Percentiles rank a stretch among this genome's conserved stretches.
Conservation (phyloP, 371 early-diverging fungal genomes). For the Gilbertella persicaria region DNA sequence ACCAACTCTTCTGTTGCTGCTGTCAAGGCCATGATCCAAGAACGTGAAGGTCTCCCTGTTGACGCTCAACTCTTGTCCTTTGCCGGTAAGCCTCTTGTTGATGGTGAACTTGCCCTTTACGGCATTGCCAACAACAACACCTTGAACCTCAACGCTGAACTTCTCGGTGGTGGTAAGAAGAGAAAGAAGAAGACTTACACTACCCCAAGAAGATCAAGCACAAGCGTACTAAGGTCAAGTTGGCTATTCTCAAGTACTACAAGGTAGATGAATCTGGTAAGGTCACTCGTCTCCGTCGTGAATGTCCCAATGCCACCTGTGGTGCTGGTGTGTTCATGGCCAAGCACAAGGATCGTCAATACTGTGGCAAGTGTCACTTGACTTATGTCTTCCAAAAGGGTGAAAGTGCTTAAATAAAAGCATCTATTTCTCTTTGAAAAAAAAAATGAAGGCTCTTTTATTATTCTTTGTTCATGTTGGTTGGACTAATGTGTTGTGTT, state of each 20-base stretch:
- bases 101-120: slow-evolving; percentile 72
- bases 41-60: slow-evolving; percentile 91
- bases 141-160: slow-evolving; percentile 73
- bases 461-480: slow-evolving; percentile 26
- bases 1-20: slow-evolving; percentile 73
- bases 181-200: slow-evolving; percentile 98
- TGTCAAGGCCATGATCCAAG: slow-evolving; percentile 89
- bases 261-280: slow-evolving; percentile 95
- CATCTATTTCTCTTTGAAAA: not conserved
- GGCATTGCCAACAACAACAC: slow-evolving; percentile 90
- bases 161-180: slow-evolving; percentile 94
- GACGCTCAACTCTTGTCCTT: slow-evolving; percentile 93
- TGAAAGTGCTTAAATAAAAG: slow-evolving; percentile 15
- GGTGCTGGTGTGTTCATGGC: slow-evolving; percentile 99
- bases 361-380: slow-evolving; percentile 77
- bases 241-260: slow-evolving; percentile 96
- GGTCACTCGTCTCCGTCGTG: slow-evolving; percentile 95
- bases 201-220: slow-evolving; percentile 98
- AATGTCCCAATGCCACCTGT: slow-evolving; percentile 91
- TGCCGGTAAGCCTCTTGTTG: slow-evolving; percentile 90
- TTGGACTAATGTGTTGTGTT: slow-evolving; percentile 42
- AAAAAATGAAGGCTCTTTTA: not conserved
- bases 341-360: slow-evolving; percentile 94
- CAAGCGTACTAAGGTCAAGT: slow-evolving; percentile 97
- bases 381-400: slow-evolving; percentile 57